Conservation (phyloP, 352 stramenopile species). For the Pythium aphanidermatum region DNA sequence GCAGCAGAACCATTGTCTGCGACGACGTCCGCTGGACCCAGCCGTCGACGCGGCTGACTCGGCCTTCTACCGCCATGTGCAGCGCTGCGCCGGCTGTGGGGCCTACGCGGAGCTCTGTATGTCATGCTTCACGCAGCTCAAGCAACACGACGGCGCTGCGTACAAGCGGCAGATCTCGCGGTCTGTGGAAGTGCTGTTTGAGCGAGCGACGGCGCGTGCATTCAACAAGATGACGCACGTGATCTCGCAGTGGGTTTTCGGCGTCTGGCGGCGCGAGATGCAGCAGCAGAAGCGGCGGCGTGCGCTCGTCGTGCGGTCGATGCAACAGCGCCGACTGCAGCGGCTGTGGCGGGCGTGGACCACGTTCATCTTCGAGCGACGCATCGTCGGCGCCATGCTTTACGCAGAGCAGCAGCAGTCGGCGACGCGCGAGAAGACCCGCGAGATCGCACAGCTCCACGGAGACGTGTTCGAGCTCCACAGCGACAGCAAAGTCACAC, state of each 20-base stretch:
- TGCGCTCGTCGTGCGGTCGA: conserved; percentile 5
- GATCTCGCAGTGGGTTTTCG: conserved; percentile 61
- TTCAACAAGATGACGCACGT: conserved; percentile 52
- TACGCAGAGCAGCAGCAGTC: conserved; percentile 58
- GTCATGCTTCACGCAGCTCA: conserved; percentile 59
- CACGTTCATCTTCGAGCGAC: conserved; percentile 47
- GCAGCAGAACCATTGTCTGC: background rate
- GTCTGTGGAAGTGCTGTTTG: conserved; percentile 59
- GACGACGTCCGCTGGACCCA: background rate
- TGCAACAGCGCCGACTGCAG: conserved; percentile 31
- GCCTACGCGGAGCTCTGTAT: conserved; percentile 65
- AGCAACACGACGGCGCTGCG: conserved; percentile 40
- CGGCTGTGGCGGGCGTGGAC: conserved; percentile 43
- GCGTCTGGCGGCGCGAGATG: conserved; percentile 40
- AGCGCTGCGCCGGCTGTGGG: conserved; percentile 56
- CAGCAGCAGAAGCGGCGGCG: conserved; percentile 25
- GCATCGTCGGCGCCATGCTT: conserved; percentile 67
- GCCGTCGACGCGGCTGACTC: too few species aligned
- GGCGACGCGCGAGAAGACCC: conserved; percentile 26
- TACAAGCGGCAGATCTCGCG: conserved; percentile 67
- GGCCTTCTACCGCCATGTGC: conserved; percentile 2
- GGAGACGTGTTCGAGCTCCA: conserved; percentile 50
- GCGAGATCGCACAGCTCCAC: conserved; percentile 50
- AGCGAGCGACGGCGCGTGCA: conserved; percentile 44
- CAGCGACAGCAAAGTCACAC: conserved; percentile 25